Conservation (phyloP, 345 rosid species). For the Lepidium sativum region DNA sequence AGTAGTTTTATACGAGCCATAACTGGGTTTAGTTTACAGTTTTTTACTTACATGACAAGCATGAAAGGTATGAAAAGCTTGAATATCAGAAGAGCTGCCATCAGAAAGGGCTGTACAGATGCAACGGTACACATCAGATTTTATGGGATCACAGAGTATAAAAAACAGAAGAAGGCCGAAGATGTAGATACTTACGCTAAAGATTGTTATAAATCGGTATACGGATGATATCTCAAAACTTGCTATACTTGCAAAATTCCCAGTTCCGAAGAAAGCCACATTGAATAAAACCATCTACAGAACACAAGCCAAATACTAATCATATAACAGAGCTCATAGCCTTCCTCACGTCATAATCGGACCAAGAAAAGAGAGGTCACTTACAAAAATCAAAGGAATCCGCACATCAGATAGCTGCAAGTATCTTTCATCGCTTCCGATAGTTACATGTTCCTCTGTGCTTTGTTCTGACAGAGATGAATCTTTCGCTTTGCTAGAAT, state of each 20-base stretch:
- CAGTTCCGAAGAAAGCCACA: constrained; percentile 95
- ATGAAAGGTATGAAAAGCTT: constrained; percentile 93
- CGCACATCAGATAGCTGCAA: constrained; percentile 78
- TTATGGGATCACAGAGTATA: not conserved
- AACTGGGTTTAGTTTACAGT: not conserved
- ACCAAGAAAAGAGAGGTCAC: constrained; percentile 17
- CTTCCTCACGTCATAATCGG: not conserved
- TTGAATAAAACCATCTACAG: constrained; percentile 82
- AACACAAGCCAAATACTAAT: constrained; percentile 15
- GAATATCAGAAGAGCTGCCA: constrained; percentile 92
- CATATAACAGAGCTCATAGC: not conserved
- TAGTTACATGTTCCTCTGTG: constrained; percentile 23
- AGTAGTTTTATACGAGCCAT: not conserved
- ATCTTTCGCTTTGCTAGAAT: constrained; percentile 35
- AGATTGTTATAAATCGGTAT: constrained; percentile 84
- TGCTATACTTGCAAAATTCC: constrained; percentile 97
- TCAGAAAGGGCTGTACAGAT: constrained; percentile 75
- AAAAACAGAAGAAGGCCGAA: not conserved
- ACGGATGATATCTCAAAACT: constrained; percentile 99
- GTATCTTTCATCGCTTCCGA: constrained; percentile 54
- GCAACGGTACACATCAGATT: constrained; percentile 8
- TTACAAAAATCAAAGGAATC: constrained; percentile 79
- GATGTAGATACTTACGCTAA: constrained; percentile 64
- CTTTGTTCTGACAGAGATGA: constrained; percentile 31
- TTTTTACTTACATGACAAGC: constrained; percentile 82